phyloP scores from a whole-genome alignment of 23 red algal species.

The Gracilaria gracilis region DNA sequence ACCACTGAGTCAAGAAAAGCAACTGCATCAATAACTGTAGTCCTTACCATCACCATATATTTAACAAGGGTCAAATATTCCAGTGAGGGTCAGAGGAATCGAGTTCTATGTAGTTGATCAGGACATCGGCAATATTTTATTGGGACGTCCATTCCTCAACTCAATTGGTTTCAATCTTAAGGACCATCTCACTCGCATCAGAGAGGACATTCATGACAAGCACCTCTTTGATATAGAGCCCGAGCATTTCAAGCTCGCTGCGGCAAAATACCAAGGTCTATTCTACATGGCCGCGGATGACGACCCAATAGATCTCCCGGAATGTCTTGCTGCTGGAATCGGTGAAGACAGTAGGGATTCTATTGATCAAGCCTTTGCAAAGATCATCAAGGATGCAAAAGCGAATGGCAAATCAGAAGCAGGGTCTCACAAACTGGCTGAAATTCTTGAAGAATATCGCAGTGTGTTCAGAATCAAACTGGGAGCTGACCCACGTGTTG shows the following conservation, averaged over 20 bases:
- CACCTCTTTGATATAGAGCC: neutral
- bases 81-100: neutral
- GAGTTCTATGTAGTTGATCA: slow-evolving; percentile 31
- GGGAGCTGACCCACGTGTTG: neutral
- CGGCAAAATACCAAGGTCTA: neutral
- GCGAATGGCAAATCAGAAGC: slow-evolving; percentile 1
- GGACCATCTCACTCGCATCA: slow-evolving; percentile 5
- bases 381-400: neutral
- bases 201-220: too few relatives aligned
- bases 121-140: slow-evolving; percentile 18
- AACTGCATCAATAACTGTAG: neutral
- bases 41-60: slow-evolving; percentile 30
- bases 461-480: slow-evolving; percentile 16
- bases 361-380: too few relatives aligned
- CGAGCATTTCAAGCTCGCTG: neutral
- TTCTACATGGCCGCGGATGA: slow-evolving; percentile 10
- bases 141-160: slow-evolving; percentile 31
- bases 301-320: slow-evolving; percentile 16
- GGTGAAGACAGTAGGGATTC: too few relatives aligned
- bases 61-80: slow-evolving; percentile 12
- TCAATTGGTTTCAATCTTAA: slow-evolving; percentile 46
- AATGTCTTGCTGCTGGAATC: too few relatives aligned
- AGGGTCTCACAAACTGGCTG: neutral
- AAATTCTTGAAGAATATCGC: neutral
- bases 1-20: neutral